phyloP scores from a whole-genome alignment of 1,284 basidiomycete genomes.

The Exobasidium cylindrosporum region DNA sequence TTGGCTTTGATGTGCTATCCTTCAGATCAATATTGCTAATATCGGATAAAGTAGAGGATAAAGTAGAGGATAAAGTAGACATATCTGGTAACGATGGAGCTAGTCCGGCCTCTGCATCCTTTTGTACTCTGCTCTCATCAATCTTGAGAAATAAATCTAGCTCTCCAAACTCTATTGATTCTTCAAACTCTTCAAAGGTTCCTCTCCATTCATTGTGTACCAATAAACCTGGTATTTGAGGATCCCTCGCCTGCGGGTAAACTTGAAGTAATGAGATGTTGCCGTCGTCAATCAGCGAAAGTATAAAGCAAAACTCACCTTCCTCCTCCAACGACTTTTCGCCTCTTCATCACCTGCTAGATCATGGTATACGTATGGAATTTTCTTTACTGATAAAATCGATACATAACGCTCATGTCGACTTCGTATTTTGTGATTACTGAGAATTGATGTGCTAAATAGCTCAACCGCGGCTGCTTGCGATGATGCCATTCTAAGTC shows the following conservation, averaged over 20 bases:
- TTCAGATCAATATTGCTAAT: not conserved
- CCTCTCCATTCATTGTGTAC: conserved; percentile 55
- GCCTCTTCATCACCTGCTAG: conserved; percentile 51
- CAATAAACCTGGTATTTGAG: conserved; percentile 47
- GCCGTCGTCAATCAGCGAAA: not conserved
- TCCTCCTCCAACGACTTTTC: conserved; percentile 51
- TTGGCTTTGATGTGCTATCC: not conserved
- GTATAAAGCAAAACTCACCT: conserved; percentile 24
- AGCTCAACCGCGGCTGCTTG: conserved; percentile 39
- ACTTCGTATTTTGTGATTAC: conserved; percentile 46
- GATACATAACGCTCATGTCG: conserved; percentile 49
- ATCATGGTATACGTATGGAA: conserved; percentile 52
- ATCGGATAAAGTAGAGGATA: not conserved
- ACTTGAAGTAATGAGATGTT: conserved; percentile 1
- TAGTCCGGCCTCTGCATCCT: conserved; percentile 10
- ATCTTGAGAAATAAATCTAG: conserved; percentile 46
- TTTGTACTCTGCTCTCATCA: conserved; percentile 17
- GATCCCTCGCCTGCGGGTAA: conserved; percentile 3
- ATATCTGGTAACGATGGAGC: not conserved
- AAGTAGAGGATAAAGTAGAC: not conserved
- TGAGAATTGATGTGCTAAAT: conserved; percentile 54
- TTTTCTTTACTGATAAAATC: conserved; percentile 46
- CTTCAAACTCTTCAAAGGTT: conserved; percentile 53
- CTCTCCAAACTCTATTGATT: conserved; percentile 53
- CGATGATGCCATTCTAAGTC: not conserved